A percentile compares a stretch with the other conserved stretches of the same genome.
phyloP scores from a whole-genome alignment of 352 stramenopile species.

The Phytophthora crassamura region DNA sequence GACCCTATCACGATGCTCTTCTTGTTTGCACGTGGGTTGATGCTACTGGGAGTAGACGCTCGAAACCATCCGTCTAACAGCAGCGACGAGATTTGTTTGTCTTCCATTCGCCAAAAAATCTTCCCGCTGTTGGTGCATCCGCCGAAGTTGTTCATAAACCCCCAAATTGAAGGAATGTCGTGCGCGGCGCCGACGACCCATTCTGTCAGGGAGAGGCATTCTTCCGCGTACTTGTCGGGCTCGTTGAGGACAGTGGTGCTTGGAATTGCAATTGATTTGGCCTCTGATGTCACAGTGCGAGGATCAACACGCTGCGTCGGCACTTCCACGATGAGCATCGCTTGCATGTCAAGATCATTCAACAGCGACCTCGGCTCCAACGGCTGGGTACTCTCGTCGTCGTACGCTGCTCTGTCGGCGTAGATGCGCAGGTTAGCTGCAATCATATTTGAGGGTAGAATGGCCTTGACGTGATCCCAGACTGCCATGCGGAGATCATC shows the following conservation, averaged over 20 bases:
- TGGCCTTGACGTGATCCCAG: no score
- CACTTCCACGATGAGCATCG: slow-evolving; percentile 16
- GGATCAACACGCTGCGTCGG: neutral
- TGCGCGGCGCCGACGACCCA: no score
- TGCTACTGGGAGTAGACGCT: neutral
- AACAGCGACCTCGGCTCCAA: slow-evolving; percentile 8
- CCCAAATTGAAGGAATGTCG: no score
- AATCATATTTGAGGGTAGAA: no score
- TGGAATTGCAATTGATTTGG: no score
- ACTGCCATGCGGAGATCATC: no score
- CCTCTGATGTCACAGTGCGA: no score
- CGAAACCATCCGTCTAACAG: slow-evolving; percentile 12
- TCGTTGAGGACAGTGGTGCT: no score
- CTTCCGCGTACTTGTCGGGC: no score
- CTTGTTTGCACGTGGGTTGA: slow-evolving; percentile 9
- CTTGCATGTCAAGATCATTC: slow-evolving; percentile 2
- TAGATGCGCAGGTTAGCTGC: no score
- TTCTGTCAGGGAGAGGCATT: no score
- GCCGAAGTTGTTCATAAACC: slow-evolving; percentile 7
- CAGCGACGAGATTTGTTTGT: slow-evolving; percentile 13
- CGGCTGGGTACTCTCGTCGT: slow-evolving; percentile 8
- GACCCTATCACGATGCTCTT: slow-evolving; percentile 23
- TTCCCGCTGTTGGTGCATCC: slow-evolving; percentile 9
- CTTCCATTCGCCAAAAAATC: slow-evolving; percentile 19
- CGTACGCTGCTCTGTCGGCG: neutral